Base-by-base conservation (phyloP, 2,329 filamentous ascomycete genomes). In the Beauveria medogensis region DNA sequence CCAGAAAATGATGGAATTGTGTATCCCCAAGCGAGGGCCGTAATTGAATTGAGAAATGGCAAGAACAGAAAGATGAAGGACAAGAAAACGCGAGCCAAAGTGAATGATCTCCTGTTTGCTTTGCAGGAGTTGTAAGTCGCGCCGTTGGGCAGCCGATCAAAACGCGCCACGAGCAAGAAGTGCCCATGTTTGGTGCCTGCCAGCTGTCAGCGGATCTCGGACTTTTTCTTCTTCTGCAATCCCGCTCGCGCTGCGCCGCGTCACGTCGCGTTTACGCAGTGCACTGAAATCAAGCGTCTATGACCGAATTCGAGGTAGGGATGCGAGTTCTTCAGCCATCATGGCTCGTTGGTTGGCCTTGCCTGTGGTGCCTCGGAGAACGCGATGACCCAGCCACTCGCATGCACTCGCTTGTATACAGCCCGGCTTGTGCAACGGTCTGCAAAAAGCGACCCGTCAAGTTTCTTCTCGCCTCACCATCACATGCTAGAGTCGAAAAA, bases 1-100 rank as follows among this genome's bases (percentile, higher is more conserved):
- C 50, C 50, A 46, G 57, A 59, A 59, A 54, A 54, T 30, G 57
- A 53, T 52, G n/a, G 41, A 53, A 53, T 41, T 59, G 57, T 54
- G 50, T 47, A 59, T 46, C 57, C 48, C 26, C 57, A 34, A 53
- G 22, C 40, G 28, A 59, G 50, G 28, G 40, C 24, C 22, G 47
- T 59, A 59, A 48, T 18, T 53, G 40, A 53, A 51, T 26, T 28
- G n/a, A 43, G 20, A 58, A 50, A 28, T 43, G 46, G 30, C 30
- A 20, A 43, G 26, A 16, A 26, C 16, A 7, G 18, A 37, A 55
- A 30, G 24, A 18, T 20, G 22, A 22, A 14, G n/a, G 22, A 8
- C 12, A 47, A 18, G 54, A 6, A 48, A 48, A 47, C 10, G 28
- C 37, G 16, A 47, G 28, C 48, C 40, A 44, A 55, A 47, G 24